Evolutionary conservation across 202 grass and related monocot genomes (phyloP).

Genomic region (Setaria italica): DNA sequence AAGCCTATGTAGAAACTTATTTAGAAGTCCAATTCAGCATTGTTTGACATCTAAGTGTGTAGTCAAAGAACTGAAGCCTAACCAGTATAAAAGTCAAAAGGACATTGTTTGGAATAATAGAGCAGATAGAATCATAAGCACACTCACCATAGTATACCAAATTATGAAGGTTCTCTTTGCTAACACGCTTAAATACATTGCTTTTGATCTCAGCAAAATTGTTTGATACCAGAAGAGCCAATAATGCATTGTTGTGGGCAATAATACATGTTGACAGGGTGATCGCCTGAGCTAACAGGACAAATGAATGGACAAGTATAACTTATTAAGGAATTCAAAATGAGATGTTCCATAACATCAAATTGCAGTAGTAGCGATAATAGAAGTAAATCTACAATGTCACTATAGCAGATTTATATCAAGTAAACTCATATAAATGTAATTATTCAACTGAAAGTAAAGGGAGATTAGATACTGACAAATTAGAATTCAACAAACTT

Average conservation of each 20-base stretch:
- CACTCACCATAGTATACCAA: constrained; percentile 95
- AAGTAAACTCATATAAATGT: constrained; percentile 3
- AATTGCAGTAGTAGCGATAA: constrained; percentile 23
- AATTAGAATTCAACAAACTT: constrained; percentile 34
- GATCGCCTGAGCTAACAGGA: constrained; percentile 97
- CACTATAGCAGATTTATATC: neutral
- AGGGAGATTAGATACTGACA: constrained; percentile 11
- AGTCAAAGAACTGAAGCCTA: constrained; percentile 22
- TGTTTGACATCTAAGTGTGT: constrained; percentile 7
- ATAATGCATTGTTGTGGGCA: constrained; percentile 95
- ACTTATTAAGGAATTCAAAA: constrained; percentile 72
- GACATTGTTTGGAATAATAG: constrained; percentile 40
- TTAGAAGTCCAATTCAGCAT: constrained; percentile 25
- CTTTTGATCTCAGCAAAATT: constrained; percentile 99
- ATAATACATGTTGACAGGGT: constrained; percentile 98
- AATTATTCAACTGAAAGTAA: neutral
- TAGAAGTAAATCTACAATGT: constrained; percentile 5
- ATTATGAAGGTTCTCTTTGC: constrained; percentile 98
- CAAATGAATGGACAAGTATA: constrained; percentile 96
- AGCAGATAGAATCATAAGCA: constrained; percentile 36
- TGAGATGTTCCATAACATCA: constrained; percentile 14
- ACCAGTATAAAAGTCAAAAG: constrained; percentile 27
- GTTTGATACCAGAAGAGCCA: constrained; percentile 93
- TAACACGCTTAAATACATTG: constrained; percentile 99
- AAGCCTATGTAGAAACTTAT: constrained; percentile 8